These are phyloP conservation scores for Neovahlkampfia damariscottae DNA, from an alignment of 78 protist genomes.

Conservation along the genomic window DNA sequence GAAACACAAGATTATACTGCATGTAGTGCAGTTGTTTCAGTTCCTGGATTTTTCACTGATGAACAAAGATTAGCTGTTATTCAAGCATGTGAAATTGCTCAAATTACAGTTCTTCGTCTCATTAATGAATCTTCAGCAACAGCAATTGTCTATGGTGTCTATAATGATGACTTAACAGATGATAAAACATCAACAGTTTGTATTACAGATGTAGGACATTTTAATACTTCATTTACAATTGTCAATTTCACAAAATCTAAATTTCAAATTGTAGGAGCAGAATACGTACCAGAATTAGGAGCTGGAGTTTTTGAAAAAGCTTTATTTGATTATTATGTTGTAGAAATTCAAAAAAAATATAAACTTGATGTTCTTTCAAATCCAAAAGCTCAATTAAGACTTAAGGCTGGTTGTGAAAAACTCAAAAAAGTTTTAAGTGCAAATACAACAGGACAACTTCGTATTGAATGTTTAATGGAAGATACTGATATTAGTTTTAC, in stretches of 20 bases:
- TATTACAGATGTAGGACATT: slow-evolving; percentile 79
- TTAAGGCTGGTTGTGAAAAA: slow-evolving; percentile 63
- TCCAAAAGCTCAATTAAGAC: slow-evolving; percentile 55
- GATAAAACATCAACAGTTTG: slow-evolving; percentile 44
- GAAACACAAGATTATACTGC: background rate
- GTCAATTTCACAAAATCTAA: slow-evolving; percentile 61
- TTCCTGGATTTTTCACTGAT: slow-evolving; percentile 76
- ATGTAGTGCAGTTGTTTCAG: slow-evolving; percentile 65
- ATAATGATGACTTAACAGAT: slow-evolving; percentile 35
- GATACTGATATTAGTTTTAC: slow-evolving; percentile 58
- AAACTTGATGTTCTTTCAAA: slow-evolving; percentile 46
- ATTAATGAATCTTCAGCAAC: slow-evolving; percentile 78
- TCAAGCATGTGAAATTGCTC: slow-evolving; percentile 79
- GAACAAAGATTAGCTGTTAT: slow-evolving; percentile 70
- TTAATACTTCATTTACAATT: slow-evolving; percentile 41
- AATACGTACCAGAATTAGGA: slow-evolving; percentile 56
- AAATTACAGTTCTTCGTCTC: slow-evolving; percentile 64
- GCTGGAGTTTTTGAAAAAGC: slow-evolving; percentile 54
- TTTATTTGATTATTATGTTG: slow-evolving; percentile 37
- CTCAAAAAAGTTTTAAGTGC: slow-evolving; percentile 56
- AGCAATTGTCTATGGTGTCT: slow-evolving; percentile 83
- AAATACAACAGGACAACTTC: slow-evolving; percentile 50
- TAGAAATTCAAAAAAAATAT: slow-evolving; percentile 57
- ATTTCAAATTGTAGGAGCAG: slow-evolving; percentile 40
- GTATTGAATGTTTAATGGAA: slow-evolving; percentile 73